These are phyloP conservation scores for Scedosporium apiospermum DNA, from an alignment of 2,329 filamentous ascomycete genomes.

Conservation along the genomic window DNA sequence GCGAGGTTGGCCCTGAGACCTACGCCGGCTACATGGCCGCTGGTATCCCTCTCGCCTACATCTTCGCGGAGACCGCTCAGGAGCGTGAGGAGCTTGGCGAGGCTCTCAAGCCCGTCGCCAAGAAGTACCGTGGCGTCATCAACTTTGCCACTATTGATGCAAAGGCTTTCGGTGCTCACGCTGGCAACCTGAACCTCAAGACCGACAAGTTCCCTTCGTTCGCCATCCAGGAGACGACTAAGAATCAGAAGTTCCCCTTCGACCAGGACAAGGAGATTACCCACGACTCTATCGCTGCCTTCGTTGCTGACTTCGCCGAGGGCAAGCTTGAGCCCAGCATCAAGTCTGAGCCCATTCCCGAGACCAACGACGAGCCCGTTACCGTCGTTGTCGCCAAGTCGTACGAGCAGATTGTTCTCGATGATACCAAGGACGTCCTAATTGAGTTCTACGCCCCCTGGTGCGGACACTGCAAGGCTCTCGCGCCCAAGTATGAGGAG, in stretches of 20 bases:
- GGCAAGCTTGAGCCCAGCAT: constrained; percentile 93
- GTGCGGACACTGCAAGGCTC: constrained; percentile 99
- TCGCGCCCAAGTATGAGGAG: constrained; percentile 94
- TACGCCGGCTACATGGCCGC: constrained; percentile 92
- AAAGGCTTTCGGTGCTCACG: constrained; percentile 87
- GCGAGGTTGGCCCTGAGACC: constrained; percentile 94
- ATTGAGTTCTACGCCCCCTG: constrained; percentile 98
- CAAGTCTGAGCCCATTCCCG: constrained; percentile 95
- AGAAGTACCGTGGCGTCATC: constrained; percentile 87
- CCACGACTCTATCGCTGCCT: constrained; percentile 60
- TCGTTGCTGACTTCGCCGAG: constrained; percentile 74
- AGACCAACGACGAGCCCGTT: constrained; percentile 84
- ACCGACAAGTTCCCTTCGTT: constrained; percentile 93
- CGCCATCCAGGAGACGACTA: constrained; percentile 88
- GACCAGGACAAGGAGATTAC: constrained; percentile 76
- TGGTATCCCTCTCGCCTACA: constrained; percentile 89
- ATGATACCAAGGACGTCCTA: constrained; percentile 93
- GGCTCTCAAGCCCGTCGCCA: constrained; percentile 73
- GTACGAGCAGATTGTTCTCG: constrained; percentile 84
- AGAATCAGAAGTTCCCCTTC: constrained; percentile 96
- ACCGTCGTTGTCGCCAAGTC: constrained; percentile 84
- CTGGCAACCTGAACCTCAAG: constrained; percentile 94
- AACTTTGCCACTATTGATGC: constrained; percentile 99
- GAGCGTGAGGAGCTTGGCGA: constrained; percentile 74
- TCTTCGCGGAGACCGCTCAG: constrained; percentile 88